A percentile compares a stretch with the other conserved stretches of the same genome.
These are phyloP conservation scores for Rhipidocladum racemiflorum DNA, from an alignment of 176 grass and related monocot species.

Conservation along the genomic window DNA sequence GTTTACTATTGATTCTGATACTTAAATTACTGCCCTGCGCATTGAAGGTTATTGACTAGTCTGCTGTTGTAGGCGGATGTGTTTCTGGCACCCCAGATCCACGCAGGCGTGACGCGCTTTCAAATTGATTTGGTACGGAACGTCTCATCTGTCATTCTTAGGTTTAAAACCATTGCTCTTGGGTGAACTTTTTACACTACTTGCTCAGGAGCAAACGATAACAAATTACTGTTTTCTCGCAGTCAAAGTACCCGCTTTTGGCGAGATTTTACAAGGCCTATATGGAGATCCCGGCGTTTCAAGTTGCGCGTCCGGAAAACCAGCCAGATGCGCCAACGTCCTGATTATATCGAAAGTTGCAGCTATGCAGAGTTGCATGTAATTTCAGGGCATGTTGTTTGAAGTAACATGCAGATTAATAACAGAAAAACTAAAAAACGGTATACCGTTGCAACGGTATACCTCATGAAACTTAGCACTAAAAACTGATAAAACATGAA, in stretches of 20 bases:
- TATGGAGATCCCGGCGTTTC: constrained; percentile 52
- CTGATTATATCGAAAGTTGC: neutral
- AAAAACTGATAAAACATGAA: too few relatives aligned
- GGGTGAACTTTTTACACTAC: neutral
- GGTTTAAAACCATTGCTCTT: neutral
- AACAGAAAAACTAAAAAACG: too few relatives aligned
- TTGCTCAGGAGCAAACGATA: neutral
- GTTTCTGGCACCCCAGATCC: constrained; percentile 69
- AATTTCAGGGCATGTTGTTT: neutral
- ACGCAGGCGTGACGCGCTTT: constrained; percentile 55
- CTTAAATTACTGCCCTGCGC: neutral
- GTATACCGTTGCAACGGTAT: too few relatives aligned
- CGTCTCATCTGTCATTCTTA: neutral
- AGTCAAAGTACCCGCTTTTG: constrained; percentile 65
- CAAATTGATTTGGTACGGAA: constrained; percentile 68
- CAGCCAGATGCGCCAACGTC: constrained; percentile 50
- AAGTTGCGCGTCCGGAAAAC: constrained; percentile 47
- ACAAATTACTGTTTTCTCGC: neutral
- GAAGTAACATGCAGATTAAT: neutral
- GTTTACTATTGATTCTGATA: neutral
- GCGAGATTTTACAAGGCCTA: constrained; percentile 57
- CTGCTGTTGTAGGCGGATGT: constrained; percentile 55
- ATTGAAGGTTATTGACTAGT: neutral
- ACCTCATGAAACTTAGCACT: too few relatives aligned
- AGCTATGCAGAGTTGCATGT: neutral